Evolutionary conservation across 441 rosid species (phyloP), one percentile per base, ranked within the genome.

Genomic region (Populus hybrid): DNA sequence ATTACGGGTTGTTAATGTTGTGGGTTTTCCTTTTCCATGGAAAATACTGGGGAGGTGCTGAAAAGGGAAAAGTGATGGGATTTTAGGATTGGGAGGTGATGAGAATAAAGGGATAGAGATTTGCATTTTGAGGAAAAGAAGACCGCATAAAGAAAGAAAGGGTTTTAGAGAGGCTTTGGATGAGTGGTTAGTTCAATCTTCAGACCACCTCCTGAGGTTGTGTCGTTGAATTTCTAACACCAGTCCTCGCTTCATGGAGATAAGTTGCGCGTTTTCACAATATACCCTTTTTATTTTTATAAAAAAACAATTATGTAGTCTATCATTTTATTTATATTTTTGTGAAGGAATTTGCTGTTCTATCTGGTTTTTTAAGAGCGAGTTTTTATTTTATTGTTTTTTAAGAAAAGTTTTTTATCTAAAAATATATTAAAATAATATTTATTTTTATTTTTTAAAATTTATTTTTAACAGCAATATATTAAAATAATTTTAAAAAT

Each of bases 81-180:
- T 28, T 67, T 46, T 46, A 46, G 57, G 19, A 46, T 81, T 83
- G 59, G 87, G 75, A 57, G 90, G 83, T 30, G 82, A 46, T 14
- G 19, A 46, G 57, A 46, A 76, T 70, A 77, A 57, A 78, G 86
- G 79, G 24, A 86, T 75, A 73, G 82, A 81, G 5, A 81, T 70
- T 73, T 83, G 92, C 95, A 89, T 89, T 73, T 78, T 72, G 46
- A 57, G 59, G 53, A 32, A 16, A 9, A 77, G 64, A 34, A 42
- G 50, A 65, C 50, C 18, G 65, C 28, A 75, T 38, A 28, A 16
- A 18, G 9, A 26, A 28, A 35, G 32, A 67, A 19, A 73, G 84
- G 88, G 87, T 61, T 86, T 86, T 82, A 73, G 74, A 8, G 84
- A 80, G 91, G 87, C 77, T 87, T 87, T 76, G 53, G 26, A 63